Base-by-base conservation (phyloP, 1,139 yeast species). In the Pichiaceae sp. region DNA sequence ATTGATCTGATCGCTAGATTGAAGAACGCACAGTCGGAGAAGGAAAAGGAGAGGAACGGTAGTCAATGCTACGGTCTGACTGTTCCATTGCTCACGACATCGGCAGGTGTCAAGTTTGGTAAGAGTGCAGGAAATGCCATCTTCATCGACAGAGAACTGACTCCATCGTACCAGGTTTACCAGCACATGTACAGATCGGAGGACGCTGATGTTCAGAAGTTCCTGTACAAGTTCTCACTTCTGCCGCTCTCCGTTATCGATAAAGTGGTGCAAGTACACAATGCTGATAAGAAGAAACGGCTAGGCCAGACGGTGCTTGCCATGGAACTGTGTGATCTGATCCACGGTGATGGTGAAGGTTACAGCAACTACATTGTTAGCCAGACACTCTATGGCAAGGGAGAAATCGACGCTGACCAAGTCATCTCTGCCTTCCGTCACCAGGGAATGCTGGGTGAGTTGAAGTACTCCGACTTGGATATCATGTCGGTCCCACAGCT, bases 111-210 rank as follows among this genome's bases (percentile, higher is more conserved):
- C 43, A 91, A 93, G 59, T 89, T 93, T 59, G 98, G 99, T 21
- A 91, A 91, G 52, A 83, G 95, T 36, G 96, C 96, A 1, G 98
- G 98, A 0, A 91, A 91, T 63, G 97, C 99, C 0, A 75, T 93
- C 2, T 91, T 93, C 63, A 78, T 91, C 38, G 91, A 83, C 51
- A 66, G 75, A 7, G 57, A 64, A 14, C 60, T 82, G 42, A 91
- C 96, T 2, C 70, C 83, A 12, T 81, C 96, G 0, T 91, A 72
- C 59, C 85, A 85, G 39, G 60, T 91, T 47, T 91, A 82, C 57
- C 98, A 91, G 54, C 85, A 79, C 56, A 84, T 91, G 57, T 73
- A 83, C 49, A 81, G 83, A 45, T 70, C 82, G 0, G 78, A 86
- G 0, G 98, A 91, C 59, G 79, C 73, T 15, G 87, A 83, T 47